Evolutionary conservation across 441 rosid species (phyloP).

Genomic region (Mallotus repandus): DNA sequence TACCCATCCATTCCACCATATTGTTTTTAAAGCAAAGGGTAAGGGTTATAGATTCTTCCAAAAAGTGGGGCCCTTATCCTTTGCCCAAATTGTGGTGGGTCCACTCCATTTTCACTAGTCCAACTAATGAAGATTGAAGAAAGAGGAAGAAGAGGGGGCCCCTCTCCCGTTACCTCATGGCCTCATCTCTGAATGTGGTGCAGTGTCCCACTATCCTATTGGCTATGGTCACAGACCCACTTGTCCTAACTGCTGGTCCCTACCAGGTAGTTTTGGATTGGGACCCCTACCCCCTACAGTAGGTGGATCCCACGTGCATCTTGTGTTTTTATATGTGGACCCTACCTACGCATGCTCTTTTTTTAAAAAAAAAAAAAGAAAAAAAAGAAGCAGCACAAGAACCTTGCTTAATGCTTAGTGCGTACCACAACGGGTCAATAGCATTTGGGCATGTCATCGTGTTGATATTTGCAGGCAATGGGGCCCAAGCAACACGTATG

Average conservation of each 20-base stretch:
- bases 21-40: too few species aligned
- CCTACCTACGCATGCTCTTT: neutral
- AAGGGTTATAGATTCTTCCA: slow-evolving; percentile 19
- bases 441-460: neutral
- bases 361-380: neutral
- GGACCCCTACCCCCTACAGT: neutral
- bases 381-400: too few species aligned
- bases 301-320: slow-evolving; percentile 14
- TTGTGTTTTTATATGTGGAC: neutral
- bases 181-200: neutral
- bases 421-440: slow-evolving; percentile 6
- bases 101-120: slow-evolving; percentile 29
- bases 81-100: slow-evolving; percentile 21
- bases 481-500: too few species aligned
- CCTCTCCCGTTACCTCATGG: neutral
- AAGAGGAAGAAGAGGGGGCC: too few species aligned
- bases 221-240: slow-evolving; percentile 28
- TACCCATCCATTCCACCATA: slow-evolving; percentile 16
- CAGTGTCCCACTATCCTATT: slow-evolving; percentile 12
- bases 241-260: slow-evolving; percentile 30
- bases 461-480: neutral
- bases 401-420: neutral
- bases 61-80: slow-evolving; percentile 11
- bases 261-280: neutral
- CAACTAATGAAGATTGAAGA: neutral